Conservation (phyloP, 192 early-diverging fungal genomes). For the Haplosporangium gracile region DNA sequence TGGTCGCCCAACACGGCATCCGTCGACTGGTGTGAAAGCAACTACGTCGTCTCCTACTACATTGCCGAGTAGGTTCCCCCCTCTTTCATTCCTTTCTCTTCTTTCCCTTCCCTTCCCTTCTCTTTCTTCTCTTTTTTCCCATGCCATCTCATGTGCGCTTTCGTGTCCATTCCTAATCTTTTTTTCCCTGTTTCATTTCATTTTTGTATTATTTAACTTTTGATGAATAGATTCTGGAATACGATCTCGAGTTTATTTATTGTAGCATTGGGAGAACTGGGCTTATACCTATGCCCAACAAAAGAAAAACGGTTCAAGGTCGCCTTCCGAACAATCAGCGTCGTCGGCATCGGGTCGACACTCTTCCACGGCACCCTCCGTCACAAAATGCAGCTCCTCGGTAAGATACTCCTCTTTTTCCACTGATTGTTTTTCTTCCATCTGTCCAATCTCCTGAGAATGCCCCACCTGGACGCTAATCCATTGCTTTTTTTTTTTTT, state of each 20-base stretch:
- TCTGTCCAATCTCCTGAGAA: too few species aligned
- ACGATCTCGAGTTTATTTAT: conserved; percentile 76
- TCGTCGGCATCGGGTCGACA: conserved; percentile 81
- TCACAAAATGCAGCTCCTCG: conserved; percentile 77
- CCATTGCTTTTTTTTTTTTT: neutral
- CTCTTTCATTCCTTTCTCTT: neutral
- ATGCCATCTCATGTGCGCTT: neutral
- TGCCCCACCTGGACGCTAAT: too few species aligned
- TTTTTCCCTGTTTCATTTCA: neutral
- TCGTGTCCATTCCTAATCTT: neutral
- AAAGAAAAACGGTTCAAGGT: conserved; percentile 63
- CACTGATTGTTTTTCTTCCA: too few species aligned
- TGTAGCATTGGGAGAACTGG: conserved; percentile 68
- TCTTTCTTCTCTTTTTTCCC: neutral
- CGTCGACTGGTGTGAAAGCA: conserved; percentile 60
- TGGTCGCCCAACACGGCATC: conserved; percentile 57
- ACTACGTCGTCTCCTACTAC: conserved; percentile 64
- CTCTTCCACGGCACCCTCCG: conserved; percentile 84
- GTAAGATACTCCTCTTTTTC: conserved; percentile 30
- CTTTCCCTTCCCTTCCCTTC: neutral
- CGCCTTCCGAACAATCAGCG: conserved; percentile 67
- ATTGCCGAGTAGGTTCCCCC: conserved; percentile 64
- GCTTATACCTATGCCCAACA: conserved; percentile 62
- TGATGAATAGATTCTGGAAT: conserved; percentile 65
- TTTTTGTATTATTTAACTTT: neutral